These are phyloP conservation scores for Silene uniflora DNA, from an alignment of 148 eudicot species.

Conservation along the genomic window DNA sequence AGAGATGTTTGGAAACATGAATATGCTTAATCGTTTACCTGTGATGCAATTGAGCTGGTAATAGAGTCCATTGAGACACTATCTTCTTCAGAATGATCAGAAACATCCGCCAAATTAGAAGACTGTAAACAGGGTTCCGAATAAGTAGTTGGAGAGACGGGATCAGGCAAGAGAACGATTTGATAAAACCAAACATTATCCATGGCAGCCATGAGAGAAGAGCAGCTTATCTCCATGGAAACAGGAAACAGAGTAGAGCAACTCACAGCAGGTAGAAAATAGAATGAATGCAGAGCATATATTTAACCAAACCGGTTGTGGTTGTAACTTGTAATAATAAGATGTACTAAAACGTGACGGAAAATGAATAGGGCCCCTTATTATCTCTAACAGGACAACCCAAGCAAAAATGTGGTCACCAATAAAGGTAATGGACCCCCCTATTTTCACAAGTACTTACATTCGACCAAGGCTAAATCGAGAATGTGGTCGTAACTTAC, in stretches of 20 bases:
- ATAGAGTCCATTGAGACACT: constrained; percentile 6
- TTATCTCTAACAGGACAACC: neutral
- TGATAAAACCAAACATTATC: constrained; percentile 52
- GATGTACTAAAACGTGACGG: neutral
- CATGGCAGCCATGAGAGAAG: constrained; percentile 30
- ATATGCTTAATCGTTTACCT: constrained; percentile 3
- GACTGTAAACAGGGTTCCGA: constrained; percentile 13
- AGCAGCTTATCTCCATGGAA: constrained; percentile 17
- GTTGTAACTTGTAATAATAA: neutral
- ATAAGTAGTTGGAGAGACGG: constrained; percentile 1
- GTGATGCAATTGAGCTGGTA: constrained; percentile 4
- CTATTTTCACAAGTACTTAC: neutral
- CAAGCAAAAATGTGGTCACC: constrained; percentile 18
- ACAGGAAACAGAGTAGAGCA: neutral
- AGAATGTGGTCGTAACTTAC: constrained; percentile 12
- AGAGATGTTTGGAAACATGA: neutral
- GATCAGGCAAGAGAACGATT: constrained; percentile 29
- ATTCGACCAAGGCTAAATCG: neutral
- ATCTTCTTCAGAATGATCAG: constrained; percentile 14
- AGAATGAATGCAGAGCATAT: neutral
- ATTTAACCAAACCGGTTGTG: neutral
- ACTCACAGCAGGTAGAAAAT: neutral
- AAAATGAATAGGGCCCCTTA: constrained; percentile 12
- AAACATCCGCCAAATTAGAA: neutral
- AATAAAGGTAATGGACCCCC: constrained; percentile 12